Base-by-base conservation (phyloP, 1,284 basidiomycete genomes). In the Papiliotrema fonsecae region DNA sequence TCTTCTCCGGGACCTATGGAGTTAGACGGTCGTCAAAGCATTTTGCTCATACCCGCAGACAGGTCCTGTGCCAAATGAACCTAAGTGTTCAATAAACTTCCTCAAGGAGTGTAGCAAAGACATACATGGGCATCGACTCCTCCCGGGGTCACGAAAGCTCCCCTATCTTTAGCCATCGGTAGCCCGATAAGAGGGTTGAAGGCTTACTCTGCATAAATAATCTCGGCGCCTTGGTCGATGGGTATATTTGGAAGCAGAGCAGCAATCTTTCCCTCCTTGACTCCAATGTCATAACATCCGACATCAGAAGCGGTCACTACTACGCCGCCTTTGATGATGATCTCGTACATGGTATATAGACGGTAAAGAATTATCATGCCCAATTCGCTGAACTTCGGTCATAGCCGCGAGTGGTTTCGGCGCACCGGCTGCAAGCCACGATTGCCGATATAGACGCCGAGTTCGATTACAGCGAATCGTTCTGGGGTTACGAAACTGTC, bases 251-350 rank as follows among this genome's bases (percentile, higher is more conserved):
- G 18, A 13, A 47, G 35, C 9, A 10, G 16, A 18, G 25, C 14
- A 14, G 48, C 31, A n/a, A 54, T 32, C 14, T n/a, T n/a, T 3
- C 52, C 56, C 37, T 57, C 50, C 38, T 55, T 57, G 40, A 57
- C 41, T 18, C 50, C 56, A 13, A 57, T 54, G 22, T 36, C 34
- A 31, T 25, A 32, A 26, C 39, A 24, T 26, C n/a, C 13, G 24
- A 28, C 43, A 45, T 55, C 47, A 35, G 51, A 22, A 19, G 55
- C 51, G 1, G 55, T 53, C 19, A 56, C 55, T 5, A 56, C 49
- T 3, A n/a, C n/a, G n/a, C 47, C 42, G 27, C 55, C 55, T 37
- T 54, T 56, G 37, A 48, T 54, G 36, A 56, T 41, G 35, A 56
- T 42, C 22, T 43, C 34, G 44, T 56, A n/a, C n/a, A n/a, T n/a